Percentiles rank a stretch among this genome's conserved stretches.
Evolutionary conservation across 331 rosid species (phyloP).

Genomic region (Pyracantha coccinea): DNA sequence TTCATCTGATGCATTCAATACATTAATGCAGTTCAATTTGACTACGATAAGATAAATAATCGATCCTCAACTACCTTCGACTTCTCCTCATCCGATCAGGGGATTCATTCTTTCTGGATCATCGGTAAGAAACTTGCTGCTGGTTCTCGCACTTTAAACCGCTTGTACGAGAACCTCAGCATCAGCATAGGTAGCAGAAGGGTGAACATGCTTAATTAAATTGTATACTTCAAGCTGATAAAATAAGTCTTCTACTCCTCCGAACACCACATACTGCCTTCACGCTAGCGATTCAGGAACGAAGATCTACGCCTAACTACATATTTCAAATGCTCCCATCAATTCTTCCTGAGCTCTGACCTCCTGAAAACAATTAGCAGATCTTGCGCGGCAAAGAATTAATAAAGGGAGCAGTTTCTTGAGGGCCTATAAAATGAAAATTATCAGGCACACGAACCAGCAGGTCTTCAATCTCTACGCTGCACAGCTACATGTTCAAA

Average conservation of each 20-base stretch:
- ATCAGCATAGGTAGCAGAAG: neutral
- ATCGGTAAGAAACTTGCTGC: neutral
- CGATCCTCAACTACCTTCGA: neutral
- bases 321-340: conserved; percentile 16
- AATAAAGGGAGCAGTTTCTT: neutral
- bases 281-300: conserved; percentile 3
- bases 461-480: conserved; percentile 37
- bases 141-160: neutral
- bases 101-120: neutral
- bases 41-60: neutral
- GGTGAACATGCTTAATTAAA: neutral
- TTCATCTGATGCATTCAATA: neutral
- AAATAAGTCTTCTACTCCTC: conserved; percentile 5
- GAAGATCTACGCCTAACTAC: conserved; percentile 8
- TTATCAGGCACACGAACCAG: conserved; percentile 30
- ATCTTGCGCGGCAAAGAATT: neutral
- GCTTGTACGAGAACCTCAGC: neutral
- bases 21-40: neutral
- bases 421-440: neutral
- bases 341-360: conserved; percentile 18
- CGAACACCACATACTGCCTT: conserved; percentile 18
- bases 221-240: conserved; percentile 11
- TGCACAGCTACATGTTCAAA: conserved; percentile 42
- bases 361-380: conserved; percentile 26
- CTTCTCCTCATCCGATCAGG: neutral